A percentile compares a stretch with the other conserved stretches of the same genome.
These are phyloP conservation scores for Gyromitra esculenta DNA, from an alignment of 2,329 filamentous ascomycete species.

Conservation along the genomic window DNA sequence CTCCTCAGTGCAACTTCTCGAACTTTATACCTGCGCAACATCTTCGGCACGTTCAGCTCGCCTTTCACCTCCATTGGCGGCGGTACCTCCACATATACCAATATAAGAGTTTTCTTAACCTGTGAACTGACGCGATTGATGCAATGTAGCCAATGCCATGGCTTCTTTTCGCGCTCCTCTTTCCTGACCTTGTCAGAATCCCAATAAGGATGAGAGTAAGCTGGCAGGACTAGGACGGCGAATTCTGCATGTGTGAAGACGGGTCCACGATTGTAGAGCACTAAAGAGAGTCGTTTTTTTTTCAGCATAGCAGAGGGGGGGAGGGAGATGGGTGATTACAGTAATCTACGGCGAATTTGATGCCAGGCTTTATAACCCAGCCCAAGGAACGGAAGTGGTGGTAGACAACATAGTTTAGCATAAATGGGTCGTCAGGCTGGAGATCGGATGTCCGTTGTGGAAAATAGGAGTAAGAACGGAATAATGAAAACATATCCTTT, in stretches of 20 bases:
- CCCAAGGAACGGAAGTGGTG: constrained; percentile 96
- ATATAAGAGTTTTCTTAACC: constrained; percentile 86
- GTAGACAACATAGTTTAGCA: constrained; percentile 87
- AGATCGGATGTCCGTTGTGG: constrained; percentile 67
- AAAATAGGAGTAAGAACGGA: constrained; percentile 75
- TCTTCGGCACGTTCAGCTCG: constrained; percentile 68
- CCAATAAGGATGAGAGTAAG: constrained; percentile 81
- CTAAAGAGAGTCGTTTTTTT: constrained; percentile 20
- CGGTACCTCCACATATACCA: constrained; percentile 92
- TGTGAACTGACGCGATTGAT: constrained; percentile 89
- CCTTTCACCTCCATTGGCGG: constrained; percentile 67
- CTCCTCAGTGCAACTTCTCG: constrained; percentile 82
- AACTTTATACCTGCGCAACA: constrained; percentile 77
- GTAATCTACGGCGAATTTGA: constrained; percentile 95
- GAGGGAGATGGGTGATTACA: constrained; percentile 54
- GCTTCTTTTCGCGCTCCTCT: constrained; percentile 65
- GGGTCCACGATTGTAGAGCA: constrained; percentile 92
- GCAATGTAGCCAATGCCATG: constrained; percentile 87
- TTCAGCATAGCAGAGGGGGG: constrained; percentile 24
- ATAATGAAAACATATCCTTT: constrained; percentile 70
- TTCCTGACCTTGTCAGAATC: constrained; percentile 64
- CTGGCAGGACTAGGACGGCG: constrained; percentile 82
- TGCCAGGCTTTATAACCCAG: constrained; percentile 90
- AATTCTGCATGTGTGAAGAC: constrained; percentile 97
- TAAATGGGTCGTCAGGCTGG: constrained; percentile 81